phyloP scores from a whole-genome alignment of 2,329 filamentous ascomycete genomes.

The Talaromyces sp. region DNA sequence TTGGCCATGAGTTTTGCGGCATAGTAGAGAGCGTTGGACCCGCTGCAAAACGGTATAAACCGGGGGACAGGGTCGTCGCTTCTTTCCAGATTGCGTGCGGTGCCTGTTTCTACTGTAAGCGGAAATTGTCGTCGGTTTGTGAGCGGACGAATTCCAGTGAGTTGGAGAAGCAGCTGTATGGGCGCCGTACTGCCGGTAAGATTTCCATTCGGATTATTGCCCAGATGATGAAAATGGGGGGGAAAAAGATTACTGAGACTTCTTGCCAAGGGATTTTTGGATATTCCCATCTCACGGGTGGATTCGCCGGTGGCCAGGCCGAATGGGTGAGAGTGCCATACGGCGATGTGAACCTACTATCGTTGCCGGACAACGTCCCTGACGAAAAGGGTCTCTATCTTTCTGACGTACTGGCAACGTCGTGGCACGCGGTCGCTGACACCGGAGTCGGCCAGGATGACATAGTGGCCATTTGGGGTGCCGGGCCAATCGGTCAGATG shows the following conservation, averaged over 20 bases:
- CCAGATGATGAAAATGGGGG: not conserved
- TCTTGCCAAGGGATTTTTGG: slow-evolving; percentile 54
- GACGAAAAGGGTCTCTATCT: slow-evolving; percentile 81
- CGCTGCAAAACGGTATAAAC: slow-evolving; percentile 47
- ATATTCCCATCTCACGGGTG: slow-evolving; percentile 71
- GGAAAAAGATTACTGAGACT: not conserved
- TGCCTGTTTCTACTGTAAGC: slow-evolving; percentile 68
- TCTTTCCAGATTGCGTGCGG: slow-evolving; percentile 75
- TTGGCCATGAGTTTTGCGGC: slow-evolving; percentile 55
- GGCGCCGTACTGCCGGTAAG: slow-evolving; percentile 64
- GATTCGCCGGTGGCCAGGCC: slow-evolving; percentile 80
- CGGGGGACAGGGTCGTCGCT: slow-evolving; percentile 68
- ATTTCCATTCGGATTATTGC: not conserved
- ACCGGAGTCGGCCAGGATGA: slow-evolving; percentile 74
- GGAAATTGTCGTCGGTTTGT: slow-evolving; percentile 73
- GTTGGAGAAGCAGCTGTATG: slow-evolving; percentile 69
- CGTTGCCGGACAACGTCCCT: slow-evolving; percentile 70
- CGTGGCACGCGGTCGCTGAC: slow-evolving; percentile 77
- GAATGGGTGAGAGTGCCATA: slow-evolving; percentile 80
- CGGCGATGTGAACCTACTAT: slow-evolving; percentile 73
- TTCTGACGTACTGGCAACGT: slow-evolving; percentile 72
- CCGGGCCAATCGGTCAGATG: slow-evolving; percentile 79
- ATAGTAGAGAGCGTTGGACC: slow-evolving; percentile 51
- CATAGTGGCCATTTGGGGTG: slow-evolving; percentile 79
- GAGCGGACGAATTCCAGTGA: slow-evolving; percentile 73